Conservation (phyloP, 2,329 filamentous ascomycete genomes). For the Aspergillus pseudoglaucus region DNA sequence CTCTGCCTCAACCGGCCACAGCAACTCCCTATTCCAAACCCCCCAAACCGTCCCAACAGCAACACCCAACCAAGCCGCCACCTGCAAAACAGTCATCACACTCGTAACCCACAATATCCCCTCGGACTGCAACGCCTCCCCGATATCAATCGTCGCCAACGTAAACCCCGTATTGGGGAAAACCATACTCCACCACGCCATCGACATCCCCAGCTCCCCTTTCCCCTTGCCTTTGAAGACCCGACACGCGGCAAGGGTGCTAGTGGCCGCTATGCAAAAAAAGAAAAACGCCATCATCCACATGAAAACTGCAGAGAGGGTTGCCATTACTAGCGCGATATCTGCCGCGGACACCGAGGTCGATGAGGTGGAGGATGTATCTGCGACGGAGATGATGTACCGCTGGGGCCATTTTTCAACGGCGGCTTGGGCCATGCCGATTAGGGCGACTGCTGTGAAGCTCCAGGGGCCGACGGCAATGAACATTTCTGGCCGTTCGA, state of each 20-base stretch:
- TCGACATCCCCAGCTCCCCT: slow-evolving; percentile 3
- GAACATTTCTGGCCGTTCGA: slow-evolving; percentile 45
- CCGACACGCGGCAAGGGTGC: slow-evolving; percentile 20
- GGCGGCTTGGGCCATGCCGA: slow-evolving; percentile 41
- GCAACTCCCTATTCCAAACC: background rate
- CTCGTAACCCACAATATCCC: slow-evolving; percentile 19
- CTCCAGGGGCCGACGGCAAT: slow-evolving; percentile 45
- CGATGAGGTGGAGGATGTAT: slow-evolving; percentile 11
- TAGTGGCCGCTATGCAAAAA: slow-evolving; percentile 39
- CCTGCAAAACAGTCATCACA: slow-evolving; percentile 7
- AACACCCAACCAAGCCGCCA: slow-evolving; percentile 4
- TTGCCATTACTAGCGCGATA: slow-evolving; percentile 35
- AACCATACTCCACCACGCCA: slow-evolving; percentile 21
- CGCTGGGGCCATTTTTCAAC: slow-evolving; percentile 19
- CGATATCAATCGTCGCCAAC: slow-evolving; percentile 38
- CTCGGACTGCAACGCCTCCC: slow-evolving; percentile 28
- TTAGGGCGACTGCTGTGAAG: slow-evolving; percentile 41
- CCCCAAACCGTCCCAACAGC: background rate
- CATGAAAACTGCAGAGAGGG: slow-evolving; percentile 40
- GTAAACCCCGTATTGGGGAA: slow-evolving; percentile 40
- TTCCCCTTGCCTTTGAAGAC: background rate
- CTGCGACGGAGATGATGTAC: slow-evolving; percentile 20
- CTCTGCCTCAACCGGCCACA: background rate
- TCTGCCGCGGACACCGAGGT: slow-evolving; percentile 26
- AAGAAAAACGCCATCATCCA: slow-evolving; percentile 48